phyloP scores from a whole-genome alignment of 441 rosid genomes.

The Isatis lusitanica region DNA sequence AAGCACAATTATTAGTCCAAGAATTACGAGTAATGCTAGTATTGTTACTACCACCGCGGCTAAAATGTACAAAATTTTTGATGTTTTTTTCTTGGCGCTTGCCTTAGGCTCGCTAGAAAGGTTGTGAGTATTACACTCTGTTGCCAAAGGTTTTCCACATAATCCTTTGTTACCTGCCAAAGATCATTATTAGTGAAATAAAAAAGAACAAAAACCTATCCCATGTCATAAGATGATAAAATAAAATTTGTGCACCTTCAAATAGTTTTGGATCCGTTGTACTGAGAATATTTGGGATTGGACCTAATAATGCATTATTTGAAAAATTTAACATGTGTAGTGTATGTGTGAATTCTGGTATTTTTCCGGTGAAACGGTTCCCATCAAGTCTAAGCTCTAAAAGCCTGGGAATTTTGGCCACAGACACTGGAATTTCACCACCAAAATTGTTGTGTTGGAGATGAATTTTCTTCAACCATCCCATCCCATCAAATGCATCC shows the following conservation, averaged over 20 bases:
- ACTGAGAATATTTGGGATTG: constrained; percentile 50
- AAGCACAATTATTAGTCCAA: constrained; percentile 33
- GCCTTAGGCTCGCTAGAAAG: neutral
- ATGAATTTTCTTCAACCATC: constrained; percentile 56
- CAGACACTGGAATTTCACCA: constrained; percentile 61
- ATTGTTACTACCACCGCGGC: constrained; percentile 28
- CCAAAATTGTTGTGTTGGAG: constrained; percentile 48
- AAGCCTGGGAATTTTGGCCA: constrained; percentile 53
- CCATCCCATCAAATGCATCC: constrained; percentile 58
- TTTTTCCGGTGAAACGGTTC: constrained; percentile 54
- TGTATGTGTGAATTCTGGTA: constrained; percentile 52
- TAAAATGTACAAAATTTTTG: constrained; percentile 19
- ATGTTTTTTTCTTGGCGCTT: constrained; percentile 3
- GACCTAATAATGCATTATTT: constrained; percentile 56
- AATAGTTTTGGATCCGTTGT: constrained; percentile 37
- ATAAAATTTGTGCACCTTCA: constrained; percentile 43
- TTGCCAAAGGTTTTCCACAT: constrained; percentile 56
- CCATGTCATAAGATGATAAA: neutral
- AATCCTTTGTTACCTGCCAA: constrained; percentile 63
- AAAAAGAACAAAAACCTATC: neutral
- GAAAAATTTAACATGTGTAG: constrained; percentile 47
- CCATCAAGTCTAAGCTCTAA: constrained; percentile 56
- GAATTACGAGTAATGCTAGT: constrained; percentile 34
- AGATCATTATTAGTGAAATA: neutral
- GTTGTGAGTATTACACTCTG: constrained; percentile 32